A percentile compares a stretch with the other conserved stretches of the same genome.
Evolutionary conservation across 2,329 filamentous ascomycete species (phyloP).

Genomic region (Drechslera avenae): DNA sequence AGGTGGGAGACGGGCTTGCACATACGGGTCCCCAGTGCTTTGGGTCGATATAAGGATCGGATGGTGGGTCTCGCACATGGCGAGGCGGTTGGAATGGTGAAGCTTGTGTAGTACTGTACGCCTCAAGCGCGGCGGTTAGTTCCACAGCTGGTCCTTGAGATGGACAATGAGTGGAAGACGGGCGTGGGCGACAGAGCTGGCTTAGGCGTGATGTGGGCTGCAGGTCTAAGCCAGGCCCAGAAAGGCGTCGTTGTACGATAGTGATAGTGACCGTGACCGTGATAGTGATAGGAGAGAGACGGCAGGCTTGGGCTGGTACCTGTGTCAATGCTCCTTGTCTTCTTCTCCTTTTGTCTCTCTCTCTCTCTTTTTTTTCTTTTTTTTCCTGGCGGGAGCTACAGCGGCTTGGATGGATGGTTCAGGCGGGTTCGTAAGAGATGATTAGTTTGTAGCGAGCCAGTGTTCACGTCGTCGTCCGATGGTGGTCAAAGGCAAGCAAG

Average conservation of each 20-base stretch:
- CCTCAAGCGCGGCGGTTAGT: neutral
- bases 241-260: constrained; percentile 23
- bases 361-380: too few relatives aligned
- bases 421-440: neutral
- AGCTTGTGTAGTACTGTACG: too few relatives aligned
- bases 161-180: neutral
- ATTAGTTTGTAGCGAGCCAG: too few relatives aligned
- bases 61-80: too few relatives aligned
- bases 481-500: neutral
- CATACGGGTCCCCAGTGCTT: neutral
- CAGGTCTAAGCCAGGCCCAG: constrained; percentile 20
- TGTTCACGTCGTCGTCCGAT: too few relatives aligned
- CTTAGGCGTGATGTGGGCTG: constrained; percentile 21
- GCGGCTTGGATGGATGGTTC: too few relatives aligned
- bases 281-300: neutral
- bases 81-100: too few relatives aligned
- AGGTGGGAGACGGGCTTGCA: neutral
- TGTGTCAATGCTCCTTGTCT: constrained; percentile 2
- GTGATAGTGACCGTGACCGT: neutral
- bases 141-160: neutral
- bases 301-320: neutral
- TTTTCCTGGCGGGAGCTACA: too few relatives aligned
- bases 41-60: too few relatives aligned
- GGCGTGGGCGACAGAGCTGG: neutral
- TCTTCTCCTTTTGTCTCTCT: too few relatives aligned